Evolutionary conservation across 2,329 filamentous ascomycete species (phyloP), one percentile per base, ranked within the genome.

Genomic region (Colletotrichum tanaceti): DNA sequence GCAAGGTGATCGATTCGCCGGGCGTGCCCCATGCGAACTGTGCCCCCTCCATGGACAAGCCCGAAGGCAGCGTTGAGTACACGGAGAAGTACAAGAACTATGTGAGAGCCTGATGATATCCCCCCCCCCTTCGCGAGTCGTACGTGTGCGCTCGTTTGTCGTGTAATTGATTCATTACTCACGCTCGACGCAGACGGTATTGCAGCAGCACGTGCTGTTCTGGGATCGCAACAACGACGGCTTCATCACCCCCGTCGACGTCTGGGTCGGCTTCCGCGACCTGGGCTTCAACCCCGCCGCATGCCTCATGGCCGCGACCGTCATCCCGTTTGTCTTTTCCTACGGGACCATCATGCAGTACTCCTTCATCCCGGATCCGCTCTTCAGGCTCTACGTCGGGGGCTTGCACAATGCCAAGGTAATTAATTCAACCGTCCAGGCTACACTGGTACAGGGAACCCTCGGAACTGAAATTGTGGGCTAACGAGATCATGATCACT

Each of bases 291-390:
- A 72, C 59, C 60, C 79, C 6, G 49, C 76, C 4, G 79, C 81
- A 64, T 82, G 77, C 2, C 35, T 79, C 4, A 65, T 81, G 4
- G 75, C 78, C 5, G 50, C 75, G 13, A 67, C 82, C 0, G 75
- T 82, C 28, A 78, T 82, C 59, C 77, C 80, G 9, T 13, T 77
- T n/a, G 77, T 75, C 63, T 82, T 83, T 65, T 82, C 81, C 5
- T 83, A 83, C 65, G 79, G 79, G 2, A 82, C 81, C 0, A 74
- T 76, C 1, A 70, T 82, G 46, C 75, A 73, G 5, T 73, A 76
- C 35, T 76, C 75, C 1, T 75, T 70, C 50, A 1, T 78, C 0
- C 79, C 79, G 0, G 79, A 79, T 44, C 75, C 75, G 0, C 73
- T 73, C 3, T 77, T 79, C 43, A 67, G 78, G 18, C 70, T 81